Conservation (phyloP, 805 yeast species). For the Lachancea sp. region DNA sequence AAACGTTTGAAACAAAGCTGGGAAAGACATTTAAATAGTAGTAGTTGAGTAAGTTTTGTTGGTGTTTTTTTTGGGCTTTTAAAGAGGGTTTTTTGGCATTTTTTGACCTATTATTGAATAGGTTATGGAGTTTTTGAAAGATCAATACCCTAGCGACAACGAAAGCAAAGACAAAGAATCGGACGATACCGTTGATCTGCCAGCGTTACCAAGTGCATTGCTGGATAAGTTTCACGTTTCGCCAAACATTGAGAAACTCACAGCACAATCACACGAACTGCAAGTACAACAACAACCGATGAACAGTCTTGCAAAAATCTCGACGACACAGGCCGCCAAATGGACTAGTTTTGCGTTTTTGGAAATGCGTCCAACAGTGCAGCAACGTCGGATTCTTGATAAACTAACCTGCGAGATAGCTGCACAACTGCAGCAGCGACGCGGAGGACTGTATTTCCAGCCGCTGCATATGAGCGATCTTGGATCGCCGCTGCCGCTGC, state of each 20-base stretch:
- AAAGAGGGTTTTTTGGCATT: background rate
- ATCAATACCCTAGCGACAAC: slow-evolving; percentile 12
- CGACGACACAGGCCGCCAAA: background rate
- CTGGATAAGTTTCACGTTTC: slow-evolving; percentile 22
- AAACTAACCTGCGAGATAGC: slow-evolving; percentile 11
- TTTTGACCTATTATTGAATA: background rate
- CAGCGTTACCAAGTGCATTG: slow-evolving; percentile 18
- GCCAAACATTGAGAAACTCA: slow-evolving; percentile 16
- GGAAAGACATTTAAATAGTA: no score
- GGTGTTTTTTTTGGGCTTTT: background rate
- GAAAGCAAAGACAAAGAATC: slow-evolving; percentile 7
- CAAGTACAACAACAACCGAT: no score
- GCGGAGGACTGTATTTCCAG: slow-evolving; percentile 9
- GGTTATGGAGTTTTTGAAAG: slow-evolving; percentile 5
- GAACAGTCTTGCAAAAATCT: background rate
- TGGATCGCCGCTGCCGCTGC: slow-evolving; percentile 27
- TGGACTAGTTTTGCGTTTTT: slow-evolving; percentile 19
- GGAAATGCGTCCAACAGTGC: slow-evolving; percentile 20
- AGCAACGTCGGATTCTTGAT: slow-evolving; percentile 15
- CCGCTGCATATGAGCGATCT: slow-evolving; percentile 22
- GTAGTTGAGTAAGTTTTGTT: no score
- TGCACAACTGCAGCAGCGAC: background rate
- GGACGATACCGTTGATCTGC: slow-evolving; percentile 5
- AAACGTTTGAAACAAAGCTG: background rate
- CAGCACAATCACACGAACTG: background rate